These are phyloP conservation scores for Gastrolobium villosum DNA, from an alignment of 306 rosid genomes.

Conservation along the genomic window DNA sequence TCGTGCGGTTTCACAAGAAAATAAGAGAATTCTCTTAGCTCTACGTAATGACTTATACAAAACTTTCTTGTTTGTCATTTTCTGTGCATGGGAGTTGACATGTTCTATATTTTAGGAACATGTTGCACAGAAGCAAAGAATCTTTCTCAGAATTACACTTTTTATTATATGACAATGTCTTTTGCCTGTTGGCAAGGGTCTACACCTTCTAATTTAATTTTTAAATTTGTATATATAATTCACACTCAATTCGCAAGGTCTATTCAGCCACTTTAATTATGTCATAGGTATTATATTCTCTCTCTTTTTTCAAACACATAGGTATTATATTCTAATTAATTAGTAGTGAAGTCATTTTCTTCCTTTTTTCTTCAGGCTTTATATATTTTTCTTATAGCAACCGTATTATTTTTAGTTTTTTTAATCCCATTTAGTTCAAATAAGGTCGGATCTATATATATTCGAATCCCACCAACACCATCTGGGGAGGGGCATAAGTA, in stretches of 20 bases:
- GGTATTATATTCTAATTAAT: conserved; percentile 13
- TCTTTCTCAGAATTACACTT: conserved; percentile 59
- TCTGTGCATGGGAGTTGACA: conserved; percentile 68
- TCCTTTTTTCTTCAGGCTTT: background rate
- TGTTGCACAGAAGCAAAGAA: conserved; percentile 60
- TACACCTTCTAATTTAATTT: conserved; percentile 44
- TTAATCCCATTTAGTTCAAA: too few species aligned
- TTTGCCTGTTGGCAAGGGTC: conserved; percentile 58
- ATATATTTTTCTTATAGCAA: conserved; percentile 15
- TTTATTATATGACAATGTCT: conserved; percentile 34
- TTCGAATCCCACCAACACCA: too few species aligned
- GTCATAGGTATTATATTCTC: conserved; percentile 14
- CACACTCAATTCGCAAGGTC: conserved; percentile 42
- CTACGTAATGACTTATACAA: conserved; percentile 48
- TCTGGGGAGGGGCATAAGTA: too few species aligned
- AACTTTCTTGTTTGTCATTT: conserved; percentile 55
- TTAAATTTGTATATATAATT: conserved; percentile 32
- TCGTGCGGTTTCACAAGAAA: conserved; percentile 59
- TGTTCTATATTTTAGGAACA: conserved; percentile 54
- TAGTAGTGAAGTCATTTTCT: conserved; percentile 47
- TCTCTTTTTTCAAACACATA: background rate
- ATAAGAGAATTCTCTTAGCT: conserved; percentile 58
- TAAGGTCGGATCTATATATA: too few species aligned
- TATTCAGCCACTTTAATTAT: conserved; percentile 11
- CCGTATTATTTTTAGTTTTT: too few species aligned